phyloP scores from a whole-genome alignment of 306 rosid genomes.

The Leucaena leucocephala region DNA sequence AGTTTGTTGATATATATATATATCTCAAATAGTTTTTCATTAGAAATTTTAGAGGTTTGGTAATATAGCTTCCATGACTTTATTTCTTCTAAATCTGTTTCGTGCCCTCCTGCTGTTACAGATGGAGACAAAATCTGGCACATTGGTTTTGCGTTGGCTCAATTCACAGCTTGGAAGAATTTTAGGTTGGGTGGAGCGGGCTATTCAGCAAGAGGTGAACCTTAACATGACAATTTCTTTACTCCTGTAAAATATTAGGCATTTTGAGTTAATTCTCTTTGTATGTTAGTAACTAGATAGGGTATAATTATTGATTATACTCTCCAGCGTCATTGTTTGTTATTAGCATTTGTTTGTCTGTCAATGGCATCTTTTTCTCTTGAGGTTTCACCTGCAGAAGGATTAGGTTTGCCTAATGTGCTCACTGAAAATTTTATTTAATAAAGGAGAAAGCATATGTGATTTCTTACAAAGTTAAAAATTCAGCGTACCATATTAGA shows the following conservation, averaged over 20 bases:
- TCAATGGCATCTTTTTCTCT: neutral
- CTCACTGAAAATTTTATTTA: neutral
- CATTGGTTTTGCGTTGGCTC: constrained; percentile 95
- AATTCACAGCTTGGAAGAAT: constrained; percentile 91
- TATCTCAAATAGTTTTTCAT: constrained; percentile 22
- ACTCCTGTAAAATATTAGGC: constrained; percentile 11
- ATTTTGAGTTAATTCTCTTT: constrained; percentile 27
- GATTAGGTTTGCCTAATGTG: neutral
- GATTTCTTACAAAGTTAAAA: neutral
- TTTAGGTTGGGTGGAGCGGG: constrained; percentile 94
- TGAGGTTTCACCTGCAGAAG: neutral
- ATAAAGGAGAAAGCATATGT: neutral
- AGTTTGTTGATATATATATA: constrained; percentile 5
- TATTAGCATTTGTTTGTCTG: constrained; percentile 18
- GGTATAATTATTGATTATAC: neutral
- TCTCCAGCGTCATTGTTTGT: constrained; percentile 12
- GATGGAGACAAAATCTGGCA: constrained; percentile 96
- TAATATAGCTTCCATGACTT: constrained; percentile 14
- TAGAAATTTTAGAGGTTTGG: constrained; percentile 11
- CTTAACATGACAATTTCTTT: constrained; percentile 7
- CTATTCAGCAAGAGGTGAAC: constrained; percentile 84
- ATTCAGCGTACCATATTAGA: neutral
- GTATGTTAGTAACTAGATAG: constrained; percentile 23
- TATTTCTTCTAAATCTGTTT: constrained; percentile 28
- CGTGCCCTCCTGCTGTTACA: constrained; percentile 36